Percentiles rank a stretch among this genome's conserved stretches.
Evolutionary conservation across 495 filamentous ascomycete species (phyloP).

Genomic region (Penicillium samsonianum): DNA sequence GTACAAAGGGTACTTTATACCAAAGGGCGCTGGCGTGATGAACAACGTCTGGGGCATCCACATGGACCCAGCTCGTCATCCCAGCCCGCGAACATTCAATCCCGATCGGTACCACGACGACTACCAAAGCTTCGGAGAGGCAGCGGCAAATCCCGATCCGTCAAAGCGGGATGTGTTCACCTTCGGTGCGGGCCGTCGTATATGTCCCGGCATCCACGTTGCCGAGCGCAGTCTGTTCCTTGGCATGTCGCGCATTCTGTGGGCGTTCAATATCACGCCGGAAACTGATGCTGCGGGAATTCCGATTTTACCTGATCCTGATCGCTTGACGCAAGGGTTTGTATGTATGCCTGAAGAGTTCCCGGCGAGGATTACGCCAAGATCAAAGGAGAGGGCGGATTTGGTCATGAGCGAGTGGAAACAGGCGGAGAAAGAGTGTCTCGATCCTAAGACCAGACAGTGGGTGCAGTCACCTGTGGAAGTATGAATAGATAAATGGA

Average conservation of each 20-base stretch:
- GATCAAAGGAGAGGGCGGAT: conserved; percentile 32
- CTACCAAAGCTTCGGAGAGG: conserved; percentile 32
- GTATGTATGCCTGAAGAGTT: conserved; percentile 42
- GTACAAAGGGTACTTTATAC: conserved; percentile 53
- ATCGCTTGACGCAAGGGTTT: conserved; percentile 41
- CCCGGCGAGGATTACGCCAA: conserved; percentile 28
- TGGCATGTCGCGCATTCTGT: conserved; percentile 53
- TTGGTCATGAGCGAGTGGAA: conserved; percentile 39
- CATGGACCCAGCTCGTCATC: conserved; percentile 40
- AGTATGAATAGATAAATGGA: neutral
- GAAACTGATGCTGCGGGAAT: conserved; percentile 14
- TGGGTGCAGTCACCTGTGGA: conserved; percentile 18
- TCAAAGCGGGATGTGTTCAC: conserved; percentile 37
- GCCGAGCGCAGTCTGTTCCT: conserved; percentile 50
- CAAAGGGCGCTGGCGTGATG: conserved; percentile 45
- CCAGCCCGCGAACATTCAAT: conserved; percentile 55
- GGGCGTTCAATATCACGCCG: conserved; percentile 47
- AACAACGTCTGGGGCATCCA: conserved; percentile 52
- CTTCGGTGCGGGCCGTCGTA: conserved; percentile 34
- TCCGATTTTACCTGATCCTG: conserved; percentile 24
- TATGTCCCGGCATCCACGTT: conserved; percentile 36
- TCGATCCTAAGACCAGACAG: conserved; percentile 26
- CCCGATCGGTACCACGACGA: conserved; percentile 52
- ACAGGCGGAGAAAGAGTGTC: conserved; percentile 12
- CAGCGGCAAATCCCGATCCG: conserved; percentile 39